These are phyloP conservation scores for Penicillium robsamsonii DNA, from an alignment of 495 filamentous ascomycete species.

Conservation along the genomic window DNA sequence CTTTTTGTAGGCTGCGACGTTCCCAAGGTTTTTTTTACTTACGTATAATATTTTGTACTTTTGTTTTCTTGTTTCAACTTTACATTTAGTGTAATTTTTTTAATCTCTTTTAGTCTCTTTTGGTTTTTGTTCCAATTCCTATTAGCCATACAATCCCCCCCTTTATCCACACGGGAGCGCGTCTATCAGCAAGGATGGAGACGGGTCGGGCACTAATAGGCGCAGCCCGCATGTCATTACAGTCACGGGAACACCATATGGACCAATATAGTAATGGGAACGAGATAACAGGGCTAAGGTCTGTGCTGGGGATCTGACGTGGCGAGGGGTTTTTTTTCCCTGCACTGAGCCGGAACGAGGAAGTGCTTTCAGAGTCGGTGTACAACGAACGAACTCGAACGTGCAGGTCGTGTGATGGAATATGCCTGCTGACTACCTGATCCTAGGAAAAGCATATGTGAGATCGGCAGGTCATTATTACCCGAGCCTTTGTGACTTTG, in stretches of 20 bases:
- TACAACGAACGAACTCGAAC: slow-evolving; percentile 8
- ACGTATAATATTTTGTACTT: slow-evolving; percentile 2
- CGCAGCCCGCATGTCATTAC: slow-evolving; percentile 41
- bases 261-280: background rate
- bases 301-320: slow-evolving; percentile 15
- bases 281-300: background rate
- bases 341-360: slow-evolving; percentile 11
- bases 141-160: slow-evolving; percentile 3
- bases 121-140: background rate
- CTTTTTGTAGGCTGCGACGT: slow-evolving; percentile 21
- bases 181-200: slow-evolving; percentile 32
- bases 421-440: slow-evolving; percentile 16
- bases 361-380: slow-evolving; percentile 14
- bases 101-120: background rate
- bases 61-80: slow-evolving; percentile 10
- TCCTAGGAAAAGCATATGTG: slow-evolving; percentile 5
- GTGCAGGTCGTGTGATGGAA: slow-evolving; percentile 16
- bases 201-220: slow-evolving; percentile 35
- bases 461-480: slow-evolving; percentile 7
- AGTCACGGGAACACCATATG: slow-evolving; percentile 46
- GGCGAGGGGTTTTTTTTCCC: slow-evolving; percentile 8
- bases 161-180: slow-evolving; percentile 33
- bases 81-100: background rate
- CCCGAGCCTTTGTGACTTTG: background rate
- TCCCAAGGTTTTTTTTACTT: slow-evolving; percentile 11